Percentiles rank a stretch among this genome's conserved stretches.
Evolutionary conservation across 2,329 filamentous ascomycete species (phyloP).

Genomic region (Eurotiales sp.): DNA sequence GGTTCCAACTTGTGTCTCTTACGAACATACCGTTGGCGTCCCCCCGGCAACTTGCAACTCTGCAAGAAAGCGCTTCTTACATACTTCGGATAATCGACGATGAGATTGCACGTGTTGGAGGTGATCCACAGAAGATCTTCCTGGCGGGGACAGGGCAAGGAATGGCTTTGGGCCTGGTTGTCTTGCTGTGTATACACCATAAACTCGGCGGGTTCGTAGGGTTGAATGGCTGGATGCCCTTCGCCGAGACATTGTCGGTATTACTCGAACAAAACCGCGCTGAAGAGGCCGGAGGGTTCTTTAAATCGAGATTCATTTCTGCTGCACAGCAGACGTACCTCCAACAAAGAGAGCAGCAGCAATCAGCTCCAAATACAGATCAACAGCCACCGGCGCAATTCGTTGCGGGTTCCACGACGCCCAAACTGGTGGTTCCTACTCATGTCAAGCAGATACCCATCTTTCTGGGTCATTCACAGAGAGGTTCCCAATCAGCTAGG

Average conservation of each 20-base stretch:
- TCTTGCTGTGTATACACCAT: slow-evolving; percentile 16
- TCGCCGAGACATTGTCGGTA: slow-evolving; percentile 7
- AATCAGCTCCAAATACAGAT: not conserved
- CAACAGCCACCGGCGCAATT: not conserved
- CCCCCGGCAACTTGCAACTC: slow-evolving; percentile 10
- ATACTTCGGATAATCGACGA: slow-evolving; percentile 16
- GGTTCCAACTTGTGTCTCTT: slow-evolving; percentile 14
- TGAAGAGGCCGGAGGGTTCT: slow-evolving; percentile 12
- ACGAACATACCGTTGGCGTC: slow-evolving; percentile 8
- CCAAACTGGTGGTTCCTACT: not conserved
- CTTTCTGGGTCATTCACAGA: not conserved
- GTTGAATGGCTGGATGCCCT: slow-evolving; percentile 17
- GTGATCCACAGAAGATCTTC: slow-evolving; percentile 12
- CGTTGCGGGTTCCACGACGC: not conserved
- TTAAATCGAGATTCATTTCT: slow-evolving; percentile 6
- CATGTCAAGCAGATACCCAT: slow-evolving; percentile 6
- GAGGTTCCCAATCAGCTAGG: not conserved
- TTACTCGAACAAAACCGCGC: slow-evolving; percentile 7
- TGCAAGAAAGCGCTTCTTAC: slow-evolving; percentile 15
- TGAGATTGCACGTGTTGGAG: slow-evolving; percentile 13
- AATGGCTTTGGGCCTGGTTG: slow-evolving; percentile 13
- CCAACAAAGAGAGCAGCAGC: not conserved
- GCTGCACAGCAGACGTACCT: slow-evolving; percentile 3
- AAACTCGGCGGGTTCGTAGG: slow-evolving; percentile 14
- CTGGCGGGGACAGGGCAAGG: slow-evolving; percentile 17